Evolutionary conservation across 2,329 filamentous ascomycete genomes (phyloP), one percentile per base, ranked within the genome.

Genomic region (Aureobasidium sp.): DNA sequence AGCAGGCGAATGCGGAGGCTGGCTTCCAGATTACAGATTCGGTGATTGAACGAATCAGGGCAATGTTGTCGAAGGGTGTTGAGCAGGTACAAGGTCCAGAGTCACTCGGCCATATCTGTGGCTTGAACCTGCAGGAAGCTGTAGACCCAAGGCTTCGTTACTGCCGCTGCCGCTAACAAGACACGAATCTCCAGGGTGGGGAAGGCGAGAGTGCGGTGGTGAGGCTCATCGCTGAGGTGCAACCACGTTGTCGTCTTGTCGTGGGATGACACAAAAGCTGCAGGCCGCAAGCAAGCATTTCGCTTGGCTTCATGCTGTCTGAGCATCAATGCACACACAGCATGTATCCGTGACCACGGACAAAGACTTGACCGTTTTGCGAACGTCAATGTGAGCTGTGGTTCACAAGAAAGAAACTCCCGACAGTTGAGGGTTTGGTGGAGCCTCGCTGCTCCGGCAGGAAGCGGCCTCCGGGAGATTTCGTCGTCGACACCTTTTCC

Each of bases 71-170:
- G 12, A 22, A 45, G 29, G 50, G 50, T 17, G 37, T 35, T 57
- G 29, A 45, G 40, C 39, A 45, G 53, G 40, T 57, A 57, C 53
- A 57, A 35, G 27, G 24, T 31, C 39, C 39, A 57, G 37, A 44
- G 40, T 45, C 53, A 57, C 17, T 27, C 29, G 39, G 52, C 52
- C 52, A 44, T 56, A 44, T 56, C 40, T 57, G 53, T 57, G 53
- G 53, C 53, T 40, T 45, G 24, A n/a, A 45, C 53, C 40, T 57
- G 52, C 53, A 57, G 53, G 24, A 57, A 35, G 39, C 53, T 44
- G 27, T 22, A 45, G 53, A 57, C 40, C 50, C 50, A 27, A 33
- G n/a, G 39, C 39, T 44, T 15, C 35, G 53, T 57, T 35, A 27
- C 29, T 35, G 39, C 39, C 39, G 53, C 53, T 35, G 53, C 29